A percentile compares a stretch with the other conserved stretches of the same genome.
Evolutionary conservation across 2,329 filamentous ascomycete genomes (phyloP).

Genomic region (Calonectria pauciramosa): DNA sequence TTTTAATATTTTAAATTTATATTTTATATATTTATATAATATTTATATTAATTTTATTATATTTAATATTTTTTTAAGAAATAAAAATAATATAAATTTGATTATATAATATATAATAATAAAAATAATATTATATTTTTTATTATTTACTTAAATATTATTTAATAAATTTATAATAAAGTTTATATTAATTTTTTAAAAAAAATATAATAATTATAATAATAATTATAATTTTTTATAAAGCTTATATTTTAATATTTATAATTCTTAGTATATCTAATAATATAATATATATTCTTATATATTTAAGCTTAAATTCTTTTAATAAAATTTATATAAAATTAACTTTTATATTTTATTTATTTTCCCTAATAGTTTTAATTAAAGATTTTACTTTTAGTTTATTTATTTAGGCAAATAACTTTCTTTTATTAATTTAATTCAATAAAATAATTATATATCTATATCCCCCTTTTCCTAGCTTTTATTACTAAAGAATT

Average conservation of each 20-base stretch:
- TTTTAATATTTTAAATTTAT: background rate
- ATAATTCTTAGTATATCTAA: background rate
- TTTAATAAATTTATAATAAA: background rate
- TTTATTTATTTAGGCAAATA: no score
- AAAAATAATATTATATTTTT: background rate
- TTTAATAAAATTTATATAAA: background rate
- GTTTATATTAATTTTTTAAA: background rate
- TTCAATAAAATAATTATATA: no score
- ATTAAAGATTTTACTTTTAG: no score
- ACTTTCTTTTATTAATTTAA: no score
- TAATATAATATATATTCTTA: background rate
- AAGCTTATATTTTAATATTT: background rate
- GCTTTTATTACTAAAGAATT: no score
- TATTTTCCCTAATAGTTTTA: no score
- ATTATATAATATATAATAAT: conserved; percentile 6
- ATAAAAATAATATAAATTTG: conserved; percentile 8
- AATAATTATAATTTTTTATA: background rate
- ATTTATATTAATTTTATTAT: background rate
- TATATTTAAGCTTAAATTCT: background rate
- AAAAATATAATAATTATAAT: conserved; percentile 3
- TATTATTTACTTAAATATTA: background rate
- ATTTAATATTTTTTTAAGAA: background rate
- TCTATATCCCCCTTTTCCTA: no score
- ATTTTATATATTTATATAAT: conserved; percentile 14
- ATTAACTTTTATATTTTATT: background rate